Conservation (phyloP, 1,284 basidiomycete species). For the Vanrija humicola region DNA sequence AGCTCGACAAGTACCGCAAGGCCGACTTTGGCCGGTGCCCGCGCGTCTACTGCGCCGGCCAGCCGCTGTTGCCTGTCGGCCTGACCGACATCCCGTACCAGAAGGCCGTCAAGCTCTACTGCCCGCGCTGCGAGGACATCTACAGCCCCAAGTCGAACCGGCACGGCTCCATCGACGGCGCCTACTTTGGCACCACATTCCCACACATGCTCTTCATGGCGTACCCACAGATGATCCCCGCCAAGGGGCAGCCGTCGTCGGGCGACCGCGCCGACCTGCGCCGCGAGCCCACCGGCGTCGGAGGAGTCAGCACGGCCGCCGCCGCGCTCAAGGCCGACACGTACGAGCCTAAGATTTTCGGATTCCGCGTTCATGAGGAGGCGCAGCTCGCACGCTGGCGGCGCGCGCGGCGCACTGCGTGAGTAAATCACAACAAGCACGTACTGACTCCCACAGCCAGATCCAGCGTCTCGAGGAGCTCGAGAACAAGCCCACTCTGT, state of each 20-base stretch:
- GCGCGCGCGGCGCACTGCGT: constrained; percentile 79
- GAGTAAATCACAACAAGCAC: constrained; percentile 28
- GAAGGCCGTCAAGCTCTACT: constrained; percentile 95
- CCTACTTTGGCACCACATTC: constrained; percentile 95
- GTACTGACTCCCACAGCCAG: constrained; percentile 38
- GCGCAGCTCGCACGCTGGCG: constrained; percentile 93
- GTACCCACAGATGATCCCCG: constrained; percentile 82
- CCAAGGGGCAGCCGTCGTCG: constrained; percentile 60
- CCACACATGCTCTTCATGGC: constrained; percentile 93
- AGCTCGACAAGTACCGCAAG: constrained; percentile 96
- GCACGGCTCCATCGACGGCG: constrained; percentile 91
- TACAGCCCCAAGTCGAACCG: constrained; percentile 92
- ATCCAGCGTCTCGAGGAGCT: constrained; percentile 48
- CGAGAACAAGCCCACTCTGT: constrained; percentile 33
- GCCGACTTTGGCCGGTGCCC: constrained; percentile 95
- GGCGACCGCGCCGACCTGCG: constrained; percentile 46
- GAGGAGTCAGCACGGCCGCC: constrained; percentile 60
- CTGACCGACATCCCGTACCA: constrained; percentile 90
- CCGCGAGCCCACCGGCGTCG: constrained; percentile 32
- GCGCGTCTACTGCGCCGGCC: constrained; percentile 83
- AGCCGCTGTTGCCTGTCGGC: constrained; percentile 90
- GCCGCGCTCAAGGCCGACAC: constrained; percentile 82
- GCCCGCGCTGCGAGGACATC: constrained; percentile 92
- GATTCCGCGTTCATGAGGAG: constrained; percentile 87
- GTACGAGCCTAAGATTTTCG: constrained; percentile 86